A percentile compares a stretch with the other conserved stretches of the same genome.
Evolutionary conservation across 2,329 filamentous ascomycete species (phyloP).

Genomic region (Monilinia aucupariae): DNA sequence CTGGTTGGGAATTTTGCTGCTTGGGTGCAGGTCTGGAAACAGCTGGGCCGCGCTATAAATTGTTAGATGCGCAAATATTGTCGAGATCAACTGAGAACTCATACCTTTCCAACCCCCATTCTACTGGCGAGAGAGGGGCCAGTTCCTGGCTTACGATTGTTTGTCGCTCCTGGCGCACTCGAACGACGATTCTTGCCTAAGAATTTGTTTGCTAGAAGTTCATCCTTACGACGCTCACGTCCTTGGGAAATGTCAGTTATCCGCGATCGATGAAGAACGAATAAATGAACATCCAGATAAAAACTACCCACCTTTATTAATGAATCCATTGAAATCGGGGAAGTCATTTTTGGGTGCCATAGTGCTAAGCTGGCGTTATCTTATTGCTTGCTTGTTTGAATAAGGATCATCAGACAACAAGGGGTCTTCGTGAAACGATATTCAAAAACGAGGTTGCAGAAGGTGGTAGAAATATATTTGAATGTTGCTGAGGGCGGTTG

Average conservation of each 20-base stretch:
- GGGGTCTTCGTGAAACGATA: not conserved
- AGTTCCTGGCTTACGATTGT: conserved; percentile 41
- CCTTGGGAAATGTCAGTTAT: conserved; percentile 27
- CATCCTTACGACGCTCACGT: conserved; percentile 65
- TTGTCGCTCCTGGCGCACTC: conserved; percentile 47
- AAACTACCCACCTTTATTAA: conserved; percentile 30
- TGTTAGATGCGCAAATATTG: conserved; percentile 18
- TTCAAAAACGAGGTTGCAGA: not conserved
- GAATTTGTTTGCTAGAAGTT: conserved; percentile 66
- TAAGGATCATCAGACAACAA: not conserved
- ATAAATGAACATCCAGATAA: too few species aligned
- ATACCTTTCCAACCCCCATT: conserved; percentile 67
- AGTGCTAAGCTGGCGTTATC: not conserved
- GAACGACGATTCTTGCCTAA: conserved; percentile 56
- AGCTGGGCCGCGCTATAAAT: conserved; percentile 23
- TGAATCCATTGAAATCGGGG: conserved; percentile 34
- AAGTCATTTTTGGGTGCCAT: conserved; percentile 34
- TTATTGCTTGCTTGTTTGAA: not conserved
- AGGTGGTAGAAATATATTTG: not conserved
- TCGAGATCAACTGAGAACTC: conserved; percentile 8
- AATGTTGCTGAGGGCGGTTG: not conserved
- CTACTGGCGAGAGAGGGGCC: conserved; percentile 63
- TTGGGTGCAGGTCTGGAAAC: conserved; percentile 26
- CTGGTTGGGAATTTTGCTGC: conserved; percentile 29
- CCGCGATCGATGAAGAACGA: not conserved